Base-by-base conservation (phyloP, 2,329 filamentous ascomycete genomes). In the Dactylella cylindrospora region DNA sequence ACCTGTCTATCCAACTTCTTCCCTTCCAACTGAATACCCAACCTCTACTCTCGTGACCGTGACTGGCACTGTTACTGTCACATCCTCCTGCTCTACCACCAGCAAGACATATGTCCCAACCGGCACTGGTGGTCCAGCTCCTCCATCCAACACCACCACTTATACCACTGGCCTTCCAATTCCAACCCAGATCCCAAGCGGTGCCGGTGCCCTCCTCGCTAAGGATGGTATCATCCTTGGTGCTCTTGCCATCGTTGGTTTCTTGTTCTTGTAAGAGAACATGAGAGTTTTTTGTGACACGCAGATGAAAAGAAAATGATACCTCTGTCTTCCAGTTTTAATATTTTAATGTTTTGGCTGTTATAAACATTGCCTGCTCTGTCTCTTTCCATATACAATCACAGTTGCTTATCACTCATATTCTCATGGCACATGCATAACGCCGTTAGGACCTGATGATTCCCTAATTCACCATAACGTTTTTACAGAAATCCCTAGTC, bases 1-100 rank as follows among this genome's bases (percentile, higher is more conserved):
- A 70, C 66, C 45, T 69, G 70, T 22, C 68, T 71, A 39, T 75
- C 73, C 66, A 74, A 72, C 20, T 72, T 77, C 6, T 69, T 73
- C 3, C 57, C 70, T 25, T 67, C 69, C 62, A 44, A 70, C 20
- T 76, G 74, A 70, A 71, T 68, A 7, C 72, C 73, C 15, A 70
- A 49, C 9, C 66, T 43, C 43, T n/a, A 41, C 46, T 23, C 31
- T 41, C 2, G 17, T 19, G 2, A 65, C 65, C 6, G 43, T 53
- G 19, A 44, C 46, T 15, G 46, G 32, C 45, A 57, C 50, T 13
- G 32, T 36, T 28, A 55, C 51, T 12, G 28, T 55, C 17, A 66
- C 59, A 15, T 36, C 65, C 25, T 36, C 39, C n/a, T 53, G 59
- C 8, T 19, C 40, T 5, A 66, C 66, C 13, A 65, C 64, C 20